Conservation (phyloP, 208 protist species). For the Trypanosoma theileri region DNA sequence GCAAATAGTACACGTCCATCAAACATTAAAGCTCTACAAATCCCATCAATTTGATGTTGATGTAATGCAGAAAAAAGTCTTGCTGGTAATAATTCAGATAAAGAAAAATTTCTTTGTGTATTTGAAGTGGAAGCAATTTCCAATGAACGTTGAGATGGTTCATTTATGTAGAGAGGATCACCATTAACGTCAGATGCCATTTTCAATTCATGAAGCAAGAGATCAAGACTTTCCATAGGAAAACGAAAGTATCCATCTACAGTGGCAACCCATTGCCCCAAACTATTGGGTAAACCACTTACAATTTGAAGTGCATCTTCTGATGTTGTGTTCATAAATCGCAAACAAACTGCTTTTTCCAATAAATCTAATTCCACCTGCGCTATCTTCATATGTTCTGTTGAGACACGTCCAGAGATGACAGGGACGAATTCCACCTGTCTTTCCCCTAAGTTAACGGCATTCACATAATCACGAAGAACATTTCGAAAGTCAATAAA, state of each 20-base stretch:
- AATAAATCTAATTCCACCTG: constrained; percentile 54
- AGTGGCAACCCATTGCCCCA: constrained; percentile 12
- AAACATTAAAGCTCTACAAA: constrained; percentile 49
- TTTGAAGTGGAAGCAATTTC: constrained; percentile 10
- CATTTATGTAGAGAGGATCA: constrained; percentile 23
- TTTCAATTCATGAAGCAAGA: constrained; percentile 26
- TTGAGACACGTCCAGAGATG: constrained; percentile 39
- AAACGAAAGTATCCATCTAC: constrained; percentile 15
- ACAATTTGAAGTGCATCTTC: constrained; percentile 23
- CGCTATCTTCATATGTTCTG: constrained; percentile 38
- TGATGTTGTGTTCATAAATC: constrained; percentile 27
- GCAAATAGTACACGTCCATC: constrained; percentile 58
- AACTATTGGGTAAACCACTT: constrained; percentile 18
- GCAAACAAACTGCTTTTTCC: constrained; percentile 10
- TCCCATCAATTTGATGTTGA: constrained; percentile 65
- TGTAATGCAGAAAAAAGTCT: constrained; percentile 36
- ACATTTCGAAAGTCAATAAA: constrained; percentile 51
- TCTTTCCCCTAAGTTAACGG: constrained; percentile 19
- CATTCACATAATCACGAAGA: constrained; percentile 32
- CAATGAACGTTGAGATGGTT: constrained; percentile 11
- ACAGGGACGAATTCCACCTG: constrained; percentile 38
- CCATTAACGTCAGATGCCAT: constrained; percentile 8
- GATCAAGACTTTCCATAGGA: constrained; percentile 23
- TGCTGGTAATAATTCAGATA: constrained; percentile 22
- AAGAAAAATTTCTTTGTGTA: neutral